Base-by-base conservation (phyloP, 2,329 filamentous ascomycete species). In the Fusarium continuum region DNA sequence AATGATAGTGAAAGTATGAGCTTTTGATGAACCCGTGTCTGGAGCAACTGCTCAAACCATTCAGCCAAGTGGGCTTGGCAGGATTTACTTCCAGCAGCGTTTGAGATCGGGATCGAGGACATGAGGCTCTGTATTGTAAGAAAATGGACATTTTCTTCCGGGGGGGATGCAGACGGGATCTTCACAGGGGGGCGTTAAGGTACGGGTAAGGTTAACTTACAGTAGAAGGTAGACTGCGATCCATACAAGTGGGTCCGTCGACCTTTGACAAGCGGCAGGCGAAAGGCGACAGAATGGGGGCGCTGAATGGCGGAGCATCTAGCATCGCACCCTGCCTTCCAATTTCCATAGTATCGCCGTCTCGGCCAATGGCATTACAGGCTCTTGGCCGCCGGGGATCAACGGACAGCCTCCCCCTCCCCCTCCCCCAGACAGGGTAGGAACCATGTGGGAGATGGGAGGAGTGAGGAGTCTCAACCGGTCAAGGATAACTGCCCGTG, bases 381-480 rank as follows among this genome's bases (percentile, higher is more conserved):
- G 20, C 13, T 29, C 20, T 45, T 47, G 39, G 29, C 25, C 25
- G 5, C 11, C 17, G 54, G 45, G 50, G 51, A 39, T 49, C 52
- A 51, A 51, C 46, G 38, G 32, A 38, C 35, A 38, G 13, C n/a
- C n/a, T n/a, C n/a, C n/a, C n/a, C n/a, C n/a, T n/a, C n/a, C n/a
- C n/a, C n/a, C n/a, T n/a, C n/a, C n/a, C n/a, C 23, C 22, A 57
- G 55, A 41, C 29, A 55, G 26, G 47, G 65, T 39, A 59, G 40
- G 52, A 54, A 28, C 56, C 51, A 69, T 61, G 57, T 51, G 58
- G 54, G 48, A 47, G 34, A 43, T 25, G 23, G 54, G 38, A n/a
- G n/a, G n/a, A n/a, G n/a, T n/a, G n/a, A n/a, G 17, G 13, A 61
- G 48, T 45, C 64, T 55, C 43, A 61, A 68, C 68, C 64, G 68